Conservation (phyloP, 1,284 basidiomycete genomes). For the Ustilago sp. region DNA sequence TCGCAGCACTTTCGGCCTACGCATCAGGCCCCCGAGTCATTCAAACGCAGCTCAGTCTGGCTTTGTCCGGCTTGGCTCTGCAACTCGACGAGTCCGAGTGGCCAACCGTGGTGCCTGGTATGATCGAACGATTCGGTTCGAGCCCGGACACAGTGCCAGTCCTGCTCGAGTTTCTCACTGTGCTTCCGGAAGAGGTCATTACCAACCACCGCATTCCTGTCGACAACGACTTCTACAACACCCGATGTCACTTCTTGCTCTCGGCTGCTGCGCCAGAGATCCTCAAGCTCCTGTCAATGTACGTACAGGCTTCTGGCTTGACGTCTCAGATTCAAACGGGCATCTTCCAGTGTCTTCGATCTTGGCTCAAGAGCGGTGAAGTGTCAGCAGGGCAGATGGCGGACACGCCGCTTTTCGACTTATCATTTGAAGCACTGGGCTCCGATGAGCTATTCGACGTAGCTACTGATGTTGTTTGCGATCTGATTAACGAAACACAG, state of each 20-base stretch:
- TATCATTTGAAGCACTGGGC: constrained; percentile 69
- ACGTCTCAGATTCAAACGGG: constrained; percentile 84
- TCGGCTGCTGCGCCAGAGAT: constrained; percentile 78
- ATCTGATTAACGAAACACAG: constrained; percentile 97
- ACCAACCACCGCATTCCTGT: constrained; percentile 89
- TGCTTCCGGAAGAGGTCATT: constrained; percentile 89
- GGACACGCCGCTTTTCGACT: constrained; percentile 83
- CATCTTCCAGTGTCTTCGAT: constrained; percentile 86
- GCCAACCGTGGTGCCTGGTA: constrained; percentile 81
- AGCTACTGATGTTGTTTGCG: constrained; percentile 91
- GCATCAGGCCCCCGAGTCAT: constrained; percentile 85
- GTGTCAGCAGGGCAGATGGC: constrained; percentile 78
- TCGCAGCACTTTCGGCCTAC: constrained; percentile 78
- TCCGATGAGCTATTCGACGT: constrained; percentile 86
- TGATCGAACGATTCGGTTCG: constrained; percentile 87
- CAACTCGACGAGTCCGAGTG: constrained; percentile 83
- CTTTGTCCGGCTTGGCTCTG: constrained; percentile 88
- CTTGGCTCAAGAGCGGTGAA: constrained; percentile 91
- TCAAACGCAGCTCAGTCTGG: constrained; percentile 88
- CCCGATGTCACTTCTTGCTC: constrained; percentile 57
- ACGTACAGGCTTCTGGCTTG: constrained; percentile 87
- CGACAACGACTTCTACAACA: constrained; percentile 80
- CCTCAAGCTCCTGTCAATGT: constrained; percentile 84
- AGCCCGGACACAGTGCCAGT: constrained; percentile 85
- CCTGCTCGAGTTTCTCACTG: constrained; percentile 88